Evolutionary conservation across 1,139 yeast genomes (phyloP), one percentile per base, ranked within the genome.

Genomic region (Debaryomyces sp.): DNA sequence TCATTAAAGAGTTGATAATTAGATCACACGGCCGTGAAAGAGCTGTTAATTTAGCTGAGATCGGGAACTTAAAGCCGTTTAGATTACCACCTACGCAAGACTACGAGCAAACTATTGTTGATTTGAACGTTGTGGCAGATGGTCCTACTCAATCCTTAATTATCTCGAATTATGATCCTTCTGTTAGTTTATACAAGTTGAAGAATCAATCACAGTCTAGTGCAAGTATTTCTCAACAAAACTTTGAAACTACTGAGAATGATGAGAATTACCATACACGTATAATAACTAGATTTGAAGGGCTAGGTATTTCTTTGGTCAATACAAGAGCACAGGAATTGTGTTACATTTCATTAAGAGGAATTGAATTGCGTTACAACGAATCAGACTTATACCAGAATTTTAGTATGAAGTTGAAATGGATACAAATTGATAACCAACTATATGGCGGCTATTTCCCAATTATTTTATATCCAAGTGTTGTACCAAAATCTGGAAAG

Each of bases 361-460:
- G 97, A 1, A 66, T 91, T 49, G 97, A 92, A 61, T 55, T 92
- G 30, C 77, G 89, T 45, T 90, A 87, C 66, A 87, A 87, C 60
- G 94, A 89, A 54, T 88, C 97, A 0, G 96, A 90, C 43, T 67
- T 89, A 23, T 89, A 89, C 58, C 96, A 91, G 63, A 89, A 89
- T 24, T 62, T 88, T 46, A 85, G 95, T 54, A 71, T 87, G 66
- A 91, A 91, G 61, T 68, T 92, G 60, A 92, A 92, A 62, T 95
- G 99, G 99, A 73, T 94, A 38, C 99, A 95, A 65, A 78, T 92
- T 46, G 99, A 95, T 64, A 94, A 95, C 60, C 97, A 91, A 62
- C 69, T 94, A 38, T 89, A 84, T 64, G 96, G 97, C 1, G 89
- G 96, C 9, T 81, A 87, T 2, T 94, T 82, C 69, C 98, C 97